A percentile compares a stretch with the other conserved stretches of the same genome.
Evolutionary conservation across 192 early-diverging fungal genomes (phyloP).

Genomic region (Podila verticillata): DNA sequence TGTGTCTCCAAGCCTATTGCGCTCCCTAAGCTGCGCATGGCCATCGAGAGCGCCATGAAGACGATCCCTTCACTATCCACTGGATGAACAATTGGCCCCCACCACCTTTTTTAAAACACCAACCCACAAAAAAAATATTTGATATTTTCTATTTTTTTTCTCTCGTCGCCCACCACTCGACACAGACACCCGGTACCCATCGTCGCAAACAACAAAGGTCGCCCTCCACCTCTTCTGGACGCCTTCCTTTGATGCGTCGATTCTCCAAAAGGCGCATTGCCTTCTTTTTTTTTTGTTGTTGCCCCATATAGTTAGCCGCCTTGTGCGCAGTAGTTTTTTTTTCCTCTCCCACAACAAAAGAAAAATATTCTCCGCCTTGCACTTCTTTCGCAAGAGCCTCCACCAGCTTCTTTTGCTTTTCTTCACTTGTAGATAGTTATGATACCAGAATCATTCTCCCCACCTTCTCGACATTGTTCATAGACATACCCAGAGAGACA

Average conservation of each 20-base stretch:
- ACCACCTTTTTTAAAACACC: too few relatives aligned
- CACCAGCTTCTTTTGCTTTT: too few relatives aligned
- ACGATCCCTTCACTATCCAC: conserved; percentile 7
- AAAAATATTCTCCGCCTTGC: too few relatives aligned
- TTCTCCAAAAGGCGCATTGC: background rate
- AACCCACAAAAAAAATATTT: too few relatives aligned
- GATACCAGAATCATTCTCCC: too few relatives aligned
- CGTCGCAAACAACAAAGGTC: background rate
- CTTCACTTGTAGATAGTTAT: too few relatives aligned
- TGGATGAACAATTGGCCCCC: background rate
- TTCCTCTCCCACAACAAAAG: too few relatives aligned
- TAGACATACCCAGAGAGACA: too few relatives aligned
- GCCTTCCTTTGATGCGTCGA: conserved; percentile 2
- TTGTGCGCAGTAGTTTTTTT: too few relatives aligned
- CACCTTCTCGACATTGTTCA: too few relatives aligned
- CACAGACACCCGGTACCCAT: background rate
- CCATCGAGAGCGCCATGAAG: conserved; percentile 49
- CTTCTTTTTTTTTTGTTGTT: background rate
- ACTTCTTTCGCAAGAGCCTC: too few relatives aligned
- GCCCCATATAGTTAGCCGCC: too few relatives aligned
- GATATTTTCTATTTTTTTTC: conserved; percentile 1
- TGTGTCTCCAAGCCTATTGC: conserved; percentile 64
- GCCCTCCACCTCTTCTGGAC: background rate
- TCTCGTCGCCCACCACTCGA: background rate
- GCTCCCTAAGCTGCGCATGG: conserved; percentile 44